A percentile compares a stretch with the other conserved stretches of the same genome.
phyloP scores from a whole-genome alignment of 2,329 filamentous ascomycete species.

The Ceratocystis huliohia region DNA sequence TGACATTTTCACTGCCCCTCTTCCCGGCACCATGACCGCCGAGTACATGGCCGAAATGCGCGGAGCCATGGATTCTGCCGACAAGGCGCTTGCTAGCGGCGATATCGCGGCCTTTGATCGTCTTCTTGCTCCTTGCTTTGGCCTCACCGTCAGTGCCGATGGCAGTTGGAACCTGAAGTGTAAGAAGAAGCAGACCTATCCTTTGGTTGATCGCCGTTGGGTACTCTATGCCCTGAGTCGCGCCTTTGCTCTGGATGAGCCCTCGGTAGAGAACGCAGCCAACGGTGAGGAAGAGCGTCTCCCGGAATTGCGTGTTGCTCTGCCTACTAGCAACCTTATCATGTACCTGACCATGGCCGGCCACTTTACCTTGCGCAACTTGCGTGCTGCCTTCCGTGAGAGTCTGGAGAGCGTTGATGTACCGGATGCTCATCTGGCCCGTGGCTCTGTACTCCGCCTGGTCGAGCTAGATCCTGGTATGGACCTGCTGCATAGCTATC shows the following conservation, averaged over 20 bases:
- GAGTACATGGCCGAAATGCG: constrained; percentile 37
- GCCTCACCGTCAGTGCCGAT: constrained; percentile 29
- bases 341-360: constrained; percentile 49
- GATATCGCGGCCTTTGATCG: constrained; percentile 40
- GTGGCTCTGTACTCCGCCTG: constrained; percentile 50
- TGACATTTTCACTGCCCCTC: constrained; percentile 25
- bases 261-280: constrained; percentile 28
- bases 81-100: constrained; percentile 35
- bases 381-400: constrained; percentile 44
- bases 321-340: constrained; percentile 42
- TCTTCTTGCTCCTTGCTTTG: constrained; percentile 38
- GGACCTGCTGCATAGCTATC: constrained; percentile 51
- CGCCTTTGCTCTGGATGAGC: constrained; percentile 43
- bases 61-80: constrained; percentile 35
- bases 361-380: constrained; percentile 46
- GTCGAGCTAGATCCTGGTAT: constrained; percentile 55
- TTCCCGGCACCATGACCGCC: constrained; percentile 40
- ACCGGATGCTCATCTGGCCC: constrained; percentile 36
- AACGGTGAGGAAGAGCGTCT: constrained; percentile 25
- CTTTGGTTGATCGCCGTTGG: constrained; percentile 51
- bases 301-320: constrained; percentile 26
- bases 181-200: constrained; percentile 33
- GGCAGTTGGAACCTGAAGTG: constrained; percentile 26
- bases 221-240: constrained; percentile 50
- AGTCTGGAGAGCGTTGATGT: constrained; percentile 32